Base-by-base conservation (phyloP, 2,329 filamentous ascomycete species). In the Pyrenochaeta sp. region DNA sequence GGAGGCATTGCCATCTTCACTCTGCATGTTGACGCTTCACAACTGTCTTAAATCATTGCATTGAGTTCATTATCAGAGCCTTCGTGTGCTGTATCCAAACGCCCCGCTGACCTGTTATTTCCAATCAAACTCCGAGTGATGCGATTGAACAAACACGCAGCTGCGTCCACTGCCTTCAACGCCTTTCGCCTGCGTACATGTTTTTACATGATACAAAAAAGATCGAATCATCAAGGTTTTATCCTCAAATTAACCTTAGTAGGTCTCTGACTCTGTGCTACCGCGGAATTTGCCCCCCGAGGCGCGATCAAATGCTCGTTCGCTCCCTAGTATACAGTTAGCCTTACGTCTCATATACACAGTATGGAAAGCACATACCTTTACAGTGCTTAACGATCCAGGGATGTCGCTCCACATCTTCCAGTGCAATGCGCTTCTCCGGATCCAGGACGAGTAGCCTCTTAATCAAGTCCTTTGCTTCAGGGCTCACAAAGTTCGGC, bases 311-410 rank as follows among this genome's bases (percentile, higher is more conserved):
- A 71, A 75, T 6, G 74, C 76, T 37, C 77, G 64, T 46, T 74
- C 64, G 56, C 75, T 72, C 39, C 58, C 58, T 47, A 13, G 15
- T 10, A 32, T 12, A 28, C 5, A 2, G 45, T 47, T 22, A 34
- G 45, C 24, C n/a, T 19, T 34, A 19, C 28, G 48, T 42, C 2
- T 19, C 15, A 30, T 19, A 12, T 68, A 9, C 6, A 22, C n/a
- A 5, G 4, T 2, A 27, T 24, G n/a, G 27, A 22, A 22, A 19
- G 2, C 6, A 32, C 45, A 19, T 47, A 47, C 45, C 27, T 43
- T 90, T 85, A 77, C 94, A 98, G 78, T 98, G 92, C 83, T 97
- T 98, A 67, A 97, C 77, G 71, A 99, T 97, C 95, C 95, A 99
- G 19, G 95, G 94, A 77, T 98, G 95, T 51, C 85, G 85, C 77